Percentiles rank a stretch among this genome's conserved stretches.
These are phyloP conservation scores for Kwoniella shivajii DNA, from an alignment of 1,284 basidiomycete species.

Conservation along the genomic window DNA sequence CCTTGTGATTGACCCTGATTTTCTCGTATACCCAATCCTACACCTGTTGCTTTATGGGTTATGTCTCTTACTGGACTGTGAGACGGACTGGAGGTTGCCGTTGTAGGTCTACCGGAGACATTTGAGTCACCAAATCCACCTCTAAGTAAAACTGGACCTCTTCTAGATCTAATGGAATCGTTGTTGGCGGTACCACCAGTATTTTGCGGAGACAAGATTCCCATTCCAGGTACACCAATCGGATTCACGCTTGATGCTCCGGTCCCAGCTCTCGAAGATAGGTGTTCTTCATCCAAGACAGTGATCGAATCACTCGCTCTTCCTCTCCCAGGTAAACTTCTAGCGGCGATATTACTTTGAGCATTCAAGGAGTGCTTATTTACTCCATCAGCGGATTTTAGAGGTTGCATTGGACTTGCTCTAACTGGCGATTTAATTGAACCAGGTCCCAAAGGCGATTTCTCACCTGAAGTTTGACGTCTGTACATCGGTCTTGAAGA, in stretches of 20 bases:
- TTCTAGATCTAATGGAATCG: slow-evolving; percentile 14
- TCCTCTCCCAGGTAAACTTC: slow-evolving; percentile 30
- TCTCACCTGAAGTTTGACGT: slow-evolving; percentile 19
- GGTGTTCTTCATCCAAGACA: slow-evolving; percentile 8
- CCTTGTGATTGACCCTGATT: too few relatives aligned
- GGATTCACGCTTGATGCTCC: not conserved
- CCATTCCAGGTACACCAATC: slow-evolving; percentile 1
- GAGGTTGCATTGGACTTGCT: slow-evolving; percentile 11
- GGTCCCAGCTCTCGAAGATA: slow-evolving; percentile 21
- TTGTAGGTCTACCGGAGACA: slow-evolving; percentile 6
- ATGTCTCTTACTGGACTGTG: slow-evolving; percentile 33
- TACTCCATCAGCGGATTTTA: slow-evolving; percentile 14
- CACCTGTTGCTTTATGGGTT: not conserved
- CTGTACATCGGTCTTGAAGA: slow-evolving; percentile 10
- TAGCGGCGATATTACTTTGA: slow-evolving; percentile 13
- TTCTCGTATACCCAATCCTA: slow-evolving; percentile 9
- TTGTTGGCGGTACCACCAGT: slow-evolving; percentile 27
- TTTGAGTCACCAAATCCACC: slow-evolving; percentile 45
- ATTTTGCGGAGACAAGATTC: slow-evolving; percentile 37
- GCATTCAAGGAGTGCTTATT: not conserved
- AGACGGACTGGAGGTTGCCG: slow-evolving; percentile 21
- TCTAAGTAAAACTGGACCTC: slow-evolving; percentile 51
- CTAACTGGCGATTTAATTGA: not conserved
- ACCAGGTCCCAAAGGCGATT: slow-evolving; percentile 20
- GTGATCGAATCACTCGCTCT: slow-evolving; percentile 5